Evolutionary conservation across 78 protist species (phyloP), one percentile per base, ranked within the genome.

Genomic region (Salpingoeca rosetta): DNA sequence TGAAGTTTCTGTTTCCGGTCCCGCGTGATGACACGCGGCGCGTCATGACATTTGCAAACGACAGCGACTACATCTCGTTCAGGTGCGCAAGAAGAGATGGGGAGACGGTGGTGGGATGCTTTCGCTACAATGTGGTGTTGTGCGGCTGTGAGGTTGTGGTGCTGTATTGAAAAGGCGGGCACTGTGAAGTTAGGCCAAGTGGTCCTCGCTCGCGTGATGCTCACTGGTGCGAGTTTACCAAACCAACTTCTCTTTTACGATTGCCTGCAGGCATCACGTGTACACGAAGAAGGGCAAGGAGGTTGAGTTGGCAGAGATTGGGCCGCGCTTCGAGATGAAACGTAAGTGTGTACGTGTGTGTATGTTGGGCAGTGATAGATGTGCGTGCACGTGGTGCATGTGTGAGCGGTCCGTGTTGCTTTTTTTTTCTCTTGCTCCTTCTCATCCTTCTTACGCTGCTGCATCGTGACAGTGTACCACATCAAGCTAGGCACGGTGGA

Each of bases 301-400:
- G 27, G 91, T 98, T 28, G 90, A 87, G 24, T 74, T 98, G 73
- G 80, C 84, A 44, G 98, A 97, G 83, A 81, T 97, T 28, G 99
- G 99, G 31, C 99, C 99, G 25, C 96, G 99, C 26, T 97, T 98
- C 41, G 99, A 97, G 83, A 44, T 98, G 91, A 84, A 85, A 43
- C 85, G 82, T 86, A 84, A 1, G 86, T 42, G 56, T 0, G 1
- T 3, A 22, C 41, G 2, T 80, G 82, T 7, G 39, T 77, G 80
- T 39, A 51, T 77, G 7, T 77, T 37, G 7, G 76, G 38, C 28
- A 73, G 76, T 73, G 76, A n/a, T 51, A 22, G 31, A 7, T 51
- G 7, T 51, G 7, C 31, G 27, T 24, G 37, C 12, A 11, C 36
- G 7, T 74, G 77, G 27, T 10, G 28, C 27, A 74, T 3, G 77